Evolutionary conservation across 805 yeast genomes (phyloP), one percentile per base, ranked within the genome.

Genomic region (Pichia cabralensis): DNA sequence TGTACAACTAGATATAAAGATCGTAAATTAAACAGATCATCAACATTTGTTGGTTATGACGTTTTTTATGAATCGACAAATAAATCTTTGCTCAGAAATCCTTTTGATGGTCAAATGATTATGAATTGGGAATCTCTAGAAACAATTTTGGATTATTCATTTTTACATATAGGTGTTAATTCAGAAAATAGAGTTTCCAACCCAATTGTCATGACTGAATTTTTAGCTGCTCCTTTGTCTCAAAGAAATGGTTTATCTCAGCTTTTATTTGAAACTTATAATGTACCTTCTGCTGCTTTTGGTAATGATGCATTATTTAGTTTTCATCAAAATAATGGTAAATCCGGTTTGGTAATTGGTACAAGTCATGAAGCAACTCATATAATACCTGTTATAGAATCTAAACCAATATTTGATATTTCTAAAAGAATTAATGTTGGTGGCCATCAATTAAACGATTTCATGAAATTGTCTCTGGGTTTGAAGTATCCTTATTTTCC

Each of bases 401-500:
- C 86, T 1, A 61, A 62, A 35, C 88, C 94, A 0, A 44, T 76
- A 3, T 54, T 84, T 35, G 60, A 69, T 19, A 79, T 77, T 38
- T 63, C 86, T 8, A 86, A 85, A 49, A 65, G 97, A 49, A 73
- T 92, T 25, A 85, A 84, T 51, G 84, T 92, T 84, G 97, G 97
- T 40, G 97, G 96, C 9, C 71, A 73, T 41, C 81, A 73, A 28
- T 69, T 88, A 1, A 71, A 68, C 21, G 73, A 69, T 26, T 88
- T 69, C 46, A 53, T 92, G 50, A 69, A 67, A 38, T 69, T 65
- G 44, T 66, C 80, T 23, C 58, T 92, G 31, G 67, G 76, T 2
- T 63, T 92, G 49, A 92, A 92, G 54, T 92, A 92, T 56, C 97
- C 98, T 1, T 80, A 75, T 46, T 92, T 88, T 55, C 97, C 98